Conservation (phyloP, 805 yeast genomes). For the Komagataella pseudopastoris region DNA sequence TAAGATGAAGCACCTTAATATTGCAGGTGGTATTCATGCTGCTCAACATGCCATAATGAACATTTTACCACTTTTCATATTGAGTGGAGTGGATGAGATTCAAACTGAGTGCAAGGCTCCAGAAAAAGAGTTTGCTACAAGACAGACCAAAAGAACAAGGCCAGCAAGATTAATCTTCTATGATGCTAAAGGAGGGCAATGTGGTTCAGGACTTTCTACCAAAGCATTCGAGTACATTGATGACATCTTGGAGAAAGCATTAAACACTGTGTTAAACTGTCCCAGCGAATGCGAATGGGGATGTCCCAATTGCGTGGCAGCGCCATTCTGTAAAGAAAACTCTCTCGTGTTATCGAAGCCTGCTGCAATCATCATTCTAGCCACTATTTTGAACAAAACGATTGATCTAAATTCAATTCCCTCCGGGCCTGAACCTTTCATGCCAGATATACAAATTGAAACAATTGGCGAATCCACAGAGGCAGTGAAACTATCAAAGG, state of each 20-base stretch:
- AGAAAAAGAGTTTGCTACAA: slow-evolving; percentile 79
- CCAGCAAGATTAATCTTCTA: slow-evolving; percentile 82
- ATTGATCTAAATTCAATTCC: slow-evolving; percentile 34
- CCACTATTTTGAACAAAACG: slow-evolving; percentile 41
- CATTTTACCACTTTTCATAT: slow-evolving; percentile 58
- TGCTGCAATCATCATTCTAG: slow-evolving; percentile 63
- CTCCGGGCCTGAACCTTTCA: slow-evolving; percentile 65
- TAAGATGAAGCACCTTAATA: slow-evolving; percentile 39
- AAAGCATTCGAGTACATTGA: slow-evolving; percentile 74
- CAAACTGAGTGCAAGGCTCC: slow-evolving; percentile 96
- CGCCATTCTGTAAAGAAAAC: slow-evolving; percentile 67
- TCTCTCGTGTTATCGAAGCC: slow-evolving; percentile 77
- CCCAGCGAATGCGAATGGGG: slow-evolving; percentile 52
- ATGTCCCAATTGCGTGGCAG: slow-evolving; percentile 81
- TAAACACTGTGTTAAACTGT: slow-evolving; percentile 48
- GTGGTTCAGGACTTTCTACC: slow-evolving; percentile 68
- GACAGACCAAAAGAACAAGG: slow-evolving; percentile 58
- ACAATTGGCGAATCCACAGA: slow-evolving; percentile 41
- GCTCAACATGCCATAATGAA: slow-evolving; percentile 87
- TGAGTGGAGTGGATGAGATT: slow-evolving; percentile 65
- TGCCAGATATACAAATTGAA: slow-evolving; percentile 59
- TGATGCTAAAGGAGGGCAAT: slow-evolving; percentile 71
- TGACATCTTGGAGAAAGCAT: slow-evolving; percentile 46
- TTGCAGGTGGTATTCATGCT: slow-evolving; percentile 93
- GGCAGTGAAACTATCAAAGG: slow-evolving; percentile 44